Conservation (phyloP, 768 basidiomycete genomes). For the Mycena floridula region DNA sequence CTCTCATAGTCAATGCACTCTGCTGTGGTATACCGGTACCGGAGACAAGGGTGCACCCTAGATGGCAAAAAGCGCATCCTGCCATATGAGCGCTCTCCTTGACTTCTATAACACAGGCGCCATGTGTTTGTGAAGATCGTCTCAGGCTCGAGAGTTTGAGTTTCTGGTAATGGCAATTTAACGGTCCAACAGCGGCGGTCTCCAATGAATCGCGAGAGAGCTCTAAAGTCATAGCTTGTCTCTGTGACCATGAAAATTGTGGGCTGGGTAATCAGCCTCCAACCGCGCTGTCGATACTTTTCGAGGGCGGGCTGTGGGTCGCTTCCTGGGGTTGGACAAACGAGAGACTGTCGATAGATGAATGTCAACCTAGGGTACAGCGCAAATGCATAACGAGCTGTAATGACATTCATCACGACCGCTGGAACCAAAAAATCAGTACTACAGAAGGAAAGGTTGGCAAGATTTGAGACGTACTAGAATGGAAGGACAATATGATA, state of each 20-base stretch:
- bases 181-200: background rate
- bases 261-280: background rate
- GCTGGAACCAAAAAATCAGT: too few relatives aligned
- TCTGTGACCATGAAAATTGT: background rate
- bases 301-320: background rate
- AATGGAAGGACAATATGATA: constrained; percentile 28
- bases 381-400: constrained; percentile 23
- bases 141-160: too few relatives aligned
- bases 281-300: background rate
- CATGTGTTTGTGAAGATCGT: too few relatives aligned
- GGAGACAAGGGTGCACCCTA: too few relatives aligned
- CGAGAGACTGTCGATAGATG: constrained; percentile 9
- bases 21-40: too few relatives aligned
- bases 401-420: constrained; percentile 29
- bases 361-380: constrained; percentile 29
- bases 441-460: too few relatives aligned
- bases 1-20: too few relatives aligned
- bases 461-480: constrained; percentile 30
- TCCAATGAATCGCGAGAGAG: background rate
- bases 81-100: too few relatives aligned
- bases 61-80: too few relatives aligned
- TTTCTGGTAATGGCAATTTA: too few relatives aligned
- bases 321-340: background rate
- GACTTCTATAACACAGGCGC: too few relatives aligned
- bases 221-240: background rate